Conservation (phyloP, 176 grass and related monocot species). For the Olyra latifolia region DNA sequence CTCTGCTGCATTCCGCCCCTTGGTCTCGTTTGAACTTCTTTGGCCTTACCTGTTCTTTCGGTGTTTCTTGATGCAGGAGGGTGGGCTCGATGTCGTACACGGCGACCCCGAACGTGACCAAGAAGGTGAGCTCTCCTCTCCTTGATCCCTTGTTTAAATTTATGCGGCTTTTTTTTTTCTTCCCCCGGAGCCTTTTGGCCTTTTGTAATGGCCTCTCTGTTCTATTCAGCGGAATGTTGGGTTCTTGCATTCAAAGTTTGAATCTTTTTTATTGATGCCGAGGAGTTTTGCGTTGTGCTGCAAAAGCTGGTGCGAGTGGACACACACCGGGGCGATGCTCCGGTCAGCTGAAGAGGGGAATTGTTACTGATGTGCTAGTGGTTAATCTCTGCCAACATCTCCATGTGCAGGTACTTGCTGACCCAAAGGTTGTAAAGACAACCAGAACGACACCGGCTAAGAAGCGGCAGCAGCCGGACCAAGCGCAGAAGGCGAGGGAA, state of each 20-base stretch:
- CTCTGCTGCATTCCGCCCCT: background rate
- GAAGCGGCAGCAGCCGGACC: conserved; percentile 47
- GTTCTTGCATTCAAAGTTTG: conserved; percentile 21
- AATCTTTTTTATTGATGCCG: background rate
- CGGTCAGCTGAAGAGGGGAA: conserved; percentile 16
- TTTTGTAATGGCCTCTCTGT: conserved; percentile 31
- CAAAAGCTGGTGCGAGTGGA: background rate
- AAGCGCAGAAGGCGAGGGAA: conserved; percentile 66
- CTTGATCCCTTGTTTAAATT: background rate
- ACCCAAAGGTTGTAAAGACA: conserved; percentile 44
- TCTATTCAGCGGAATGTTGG: conserved; percentile 17
- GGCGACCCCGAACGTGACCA: conserved; percentile 28
- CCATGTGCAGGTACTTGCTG: conserved; percentile 41
- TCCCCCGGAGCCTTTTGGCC: background rate
- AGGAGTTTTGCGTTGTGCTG: background rate
- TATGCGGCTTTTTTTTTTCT: background rate
- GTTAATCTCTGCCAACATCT: conserved; percentile 43
- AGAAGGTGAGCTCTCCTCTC: conserved; percentile 37
- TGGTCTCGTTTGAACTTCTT: conserved; percentile 19
- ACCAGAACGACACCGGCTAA: conserved; percentile 37
- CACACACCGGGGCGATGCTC: background rate
- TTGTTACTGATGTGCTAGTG: conserved; percentile 2
- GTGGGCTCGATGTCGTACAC: conserved; percentile 44
- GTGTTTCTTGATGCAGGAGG: conserved; percentile 37
- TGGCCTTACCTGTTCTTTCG: background rate